Conservation (phyloP, 164 flowering plant species). For the Tetracentron sinense region DNA sequence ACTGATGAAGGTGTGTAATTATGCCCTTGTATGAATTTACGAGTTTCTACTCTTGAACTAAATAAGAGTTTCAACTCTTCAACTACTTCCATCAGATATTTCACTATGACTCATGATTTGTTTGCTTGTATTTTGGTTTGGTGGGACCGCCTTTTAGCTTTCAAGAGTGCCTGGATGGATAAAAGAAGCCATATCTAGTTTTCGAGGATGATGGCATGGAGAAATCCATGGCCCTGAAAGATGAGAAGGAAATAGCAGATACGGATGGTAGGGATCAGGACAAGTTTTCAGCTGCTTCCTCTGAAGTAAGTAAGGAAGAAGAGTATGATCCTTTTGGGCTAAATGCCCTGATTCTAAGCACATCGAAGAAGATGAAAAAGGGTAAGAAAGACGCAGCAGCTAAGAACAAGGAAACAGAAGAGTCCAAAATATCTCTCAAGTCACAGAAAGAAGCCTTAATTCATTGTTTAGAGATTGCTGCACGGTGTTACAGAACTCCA, state of each 20-base stretch:
- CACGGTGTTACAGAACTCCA: slow-evolving; percentile 71
- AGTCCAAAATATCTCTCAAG: slow-evolving; percentile 57
- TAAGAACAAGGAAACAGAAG: slow-evolving; percentile 43
- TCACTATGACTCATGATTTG: background rate
- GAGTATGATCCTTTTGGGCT: slow-evolving; percentile 91
- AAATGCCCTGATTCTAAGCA: slow-evolving; percentile 58
- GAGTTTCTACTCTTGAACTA: too few relatives aligned
- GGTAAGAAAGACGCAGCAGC: slow-evolving; percentile 43
- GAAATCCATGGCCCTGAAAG: slow-evolving; percentile 62
- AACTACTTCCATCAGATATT: background rate
- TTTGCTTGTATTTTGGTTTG: slow-evolving; percentile 10
- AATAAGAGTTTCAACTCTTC: too few relatives aligned
- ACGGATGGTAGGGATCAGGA: slow-evolving; percentile 18
- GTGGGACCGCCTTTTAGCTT: slow-evolving; percentile 42
- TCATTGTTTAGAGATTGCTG: slow-evolving; percentile 77
- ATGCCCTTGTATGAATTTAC: background rate
- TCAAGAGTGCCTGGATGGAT: slow-evolving; percentile 71
- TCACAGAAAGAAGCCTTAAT: slow-evolving; percentile 76
- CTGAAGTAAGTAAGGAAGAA: slow-evolving; percentile 29
- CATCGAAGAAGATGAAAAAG: slow-evolving; percentile 45
- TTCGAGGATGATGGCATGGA: slow-evolving; percentile 78
- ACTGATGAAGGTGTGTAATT: too few relatives aligned
- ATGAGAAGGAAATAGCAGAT: slow-evolving; percentile 25
- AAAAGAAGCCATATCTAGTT: slow-evolving; percentile 66
- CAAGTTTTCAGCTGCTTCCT: slow-evolving; percentile 12